A percentile compares a stretch with the other conserved stretches of the same genome.
These are phyloP conservation scores for Aspergillus uvarum DNA, from an alignment of 2,329 filamentous ascomycete species.

Conservation along the genomic window DNA sequence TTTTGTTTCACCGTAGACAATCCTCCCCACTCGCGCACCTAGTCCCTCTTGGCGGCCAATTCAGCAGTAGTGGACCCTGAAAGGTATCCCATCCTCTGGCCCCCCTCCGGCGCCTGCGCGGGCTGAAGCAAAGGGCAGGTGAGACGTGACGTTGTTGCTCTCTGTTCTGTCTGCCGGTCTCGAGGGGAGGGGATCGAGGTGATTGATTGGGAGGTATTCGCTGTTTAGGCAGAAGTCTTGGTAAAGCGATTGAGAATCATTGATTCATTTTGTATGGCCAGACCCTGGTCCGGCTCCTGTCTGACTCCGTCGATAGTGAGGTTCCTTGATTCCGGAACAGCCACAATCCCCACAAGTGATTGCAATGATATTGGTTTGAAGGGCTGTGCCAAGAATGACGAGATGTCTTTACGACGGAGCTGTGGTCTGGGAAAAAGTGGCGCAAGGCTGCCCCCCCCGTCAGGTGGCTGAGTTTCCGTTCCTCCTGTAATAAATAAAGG, in stretches of 20 bases:
- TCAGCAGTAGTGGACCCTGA: slow-evolving; percentile 15
- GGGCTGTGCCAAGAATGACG: not conserved
- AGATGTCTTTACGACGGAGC: not conserved
- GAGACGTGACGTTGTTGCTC: too few relatives aligned
- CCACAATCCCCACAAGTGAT: not conserved
- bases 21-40: slow-evolving; percentile 11
- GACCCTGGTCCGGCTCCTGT: not conserved
- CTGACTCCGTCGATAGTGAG: not conserved
- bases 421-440: not conserved
- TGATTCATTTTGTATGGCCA: not conserved
- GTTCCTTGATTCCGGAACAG: not conserved
- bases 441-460: not conserved
- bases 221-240: slow-evolving; percentile 6
- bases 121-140: not conserved
- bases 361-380: not conserved
- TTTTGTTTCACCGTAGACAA: slow-evolving; percentile 4
- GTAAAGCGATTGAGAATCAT: not conserved
- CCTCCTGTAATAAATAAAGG: too few relatives aligned
- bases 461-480: not conserved
- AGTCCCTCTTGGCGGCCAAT: slow-evolving; percentile 14
- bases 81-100: slow-evolving; percentile 3
- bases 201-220: not conserved
- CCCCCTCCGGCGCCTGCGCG: not conserved
- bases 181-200: too few relatives aligned
- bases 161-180: not conserved